Evolutionary conservation across 371 early-diverging fungal species (phyloP), one percentile per base, ranked within the genome.

Genomic region (Mortierella sp.): DNA sequence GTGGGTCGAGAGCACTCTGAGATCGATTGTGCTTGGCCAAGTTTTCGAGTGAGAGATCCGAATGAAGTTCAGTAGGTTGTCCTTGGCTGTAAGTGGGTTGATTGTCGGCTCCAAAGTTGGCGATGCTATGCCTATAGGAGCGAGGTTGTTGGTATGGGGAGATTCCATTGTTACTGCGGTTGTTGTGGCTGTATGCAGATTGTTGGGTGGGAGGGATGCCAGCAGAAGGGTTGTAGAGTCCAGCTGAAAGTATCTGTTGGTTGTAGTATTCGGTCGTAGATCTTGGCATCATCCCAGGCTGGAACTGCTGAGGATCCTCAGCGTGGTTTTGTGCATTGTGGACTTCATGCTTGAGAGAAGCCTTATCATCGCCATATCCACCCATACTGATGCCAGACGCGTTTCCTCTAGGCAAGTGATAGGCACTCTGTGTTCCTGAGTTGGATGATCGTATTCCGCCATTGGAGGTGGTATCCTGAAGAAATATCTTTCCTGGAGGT

Each of bases 11-110:
- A 5, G 76, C 60, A 26, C 80, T 70, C 21, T 80, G 82, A 0
- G 87, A 82, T 31, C 82, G 72, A 52, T 78, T 82, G n/a, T 86
- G 87, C n/a, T 58, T 82, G 16, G 73, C 70, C 16, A 86, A 48
- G 47, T 82, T 82, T 55, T 80, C 87, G 26, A 76, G 70, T 0
- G 80, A 82, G 21, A 82, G 76, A 4, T 72, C 76, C 11, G 80
- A 73, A 8, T 70, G 74, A 28, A 68, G 44, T 0, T 19, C 60
- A 16, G 50, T 9, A 54, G 44, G 34, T n/a, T 63, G 31, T 55
- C 50, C 70, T 24, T 60, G 65, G 28, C 63, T 48, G 50, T 58
- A 72, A 7, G 55, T 48, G 19, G n/a, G 47, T 24, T 24, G 68
- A 31, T 34, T 31, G 68, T 26, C 63, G 8, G 26, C 24, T 28